These are phyloP conservation scores for Panaeolus cyanescens DNA, from an alignment of 768 basidiomycete genomes.

Conservation along the genomic window DNA sequence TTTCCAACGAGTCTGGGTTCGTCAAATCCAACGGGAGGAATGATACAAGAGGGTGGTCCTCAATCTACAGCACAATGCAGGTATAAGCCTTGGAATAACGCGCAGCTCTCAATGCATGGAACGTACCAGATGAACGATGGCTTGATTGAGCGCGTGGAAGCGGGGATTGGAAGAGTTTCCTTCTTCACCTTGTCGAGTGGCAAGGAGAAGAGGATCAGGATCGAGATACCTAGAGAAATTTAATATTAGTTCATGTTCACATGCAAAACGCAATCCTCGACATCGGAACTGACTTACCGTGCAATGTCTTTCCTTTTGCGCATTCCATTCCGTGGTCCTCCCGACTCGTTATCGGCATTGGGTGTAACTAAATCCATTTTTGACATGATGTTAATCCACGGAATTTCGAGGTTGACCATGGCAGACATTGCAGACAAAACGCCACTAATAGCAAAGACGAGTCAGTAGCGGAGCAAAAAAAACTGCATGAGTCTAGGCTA, in stretches of 20 bases:
- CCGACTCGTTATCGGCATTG: constrained; percentile 58
- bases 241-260: neutral
- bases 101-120: neutral
- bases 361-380: constrained; percentile 96
- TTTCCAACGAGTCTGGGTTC: constrained; percentile 85
- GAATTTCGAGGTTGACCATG: constrained; percentile 97
- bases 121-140: constrained; percentile 90
- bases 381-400: constrained; percentile 97
- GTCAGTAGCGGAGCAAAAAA: neutral
- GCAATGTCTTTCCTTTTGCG: constrained; percentile 81
- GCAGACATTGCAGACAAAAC: constrained; percentile 98
- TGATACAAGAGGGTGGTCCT: constrained; percentile 96
- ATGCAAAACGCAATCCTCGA: constrained; percentile 3
- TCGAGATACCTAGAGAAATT: constrained; percentile 74
- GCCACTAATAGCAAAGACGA: constrained; percentile 52
- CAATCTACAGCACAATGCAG: constrained; percentile 63
- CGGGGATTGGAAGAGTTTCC: constrained; percentile 63
- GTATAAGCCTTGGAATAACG: neutral
- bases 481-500: constrained; percentile 17
- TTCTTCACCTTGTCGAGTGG: constrained; percentile 61
- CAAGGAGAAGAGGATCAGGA: constrained; percentile 89
- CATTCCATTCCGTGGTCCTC: constrained; percentile 70
- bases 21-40: constrained; percentile 95
- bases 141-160: constrained; percentile 93
- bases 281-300: constrained; percentile 46